A percentile compares a stretch with the other conserved stretches of the same genome.
Conservation (phyloP, 805 yeast species). For the Huiozyma naganishii region DNA sequence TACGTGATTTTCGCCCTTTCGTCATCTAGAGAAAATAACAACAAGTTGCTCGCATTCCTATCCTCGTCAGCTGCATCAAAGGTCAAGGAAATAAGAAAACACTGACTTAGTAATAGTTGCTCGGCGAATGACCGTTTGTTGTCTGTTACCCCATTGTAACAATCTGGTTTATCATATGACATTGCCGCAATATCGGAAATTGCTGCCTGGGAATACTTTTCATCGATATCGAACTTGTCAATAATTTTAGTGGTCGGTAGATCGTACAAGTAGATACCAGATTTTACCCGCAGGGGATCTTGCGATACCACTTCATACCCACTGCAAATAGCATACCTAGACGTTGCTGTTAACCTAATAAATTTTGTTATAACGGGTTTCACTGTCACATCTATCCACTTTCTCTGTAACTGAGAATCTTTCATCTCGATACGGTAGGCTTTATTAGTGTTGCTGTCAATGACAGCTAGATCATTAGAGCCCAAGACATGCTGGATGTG, state of each 20-base stretch:
- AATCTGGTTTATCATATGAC: conserved; percentile 5
- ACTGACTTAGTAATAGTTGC: conserved; percentile 26
- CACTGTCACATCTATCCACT: not conserved
- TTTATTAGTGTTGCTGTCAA: not conserved
- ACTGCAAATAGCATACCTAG: conserved; percentile 1
- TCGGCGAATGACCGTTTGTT: conserved; percentile 21
- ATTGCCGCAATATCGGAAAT: conserved; percentile 13
- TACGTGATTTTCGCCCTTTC: conserved; percentile 23
- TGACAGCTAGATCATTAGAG: not conserved
- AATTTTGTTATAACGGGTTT: not conserved
- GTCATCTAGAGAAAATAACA: conserved; percentile 30
- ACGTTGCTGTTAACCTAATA: conserved; percentile 1
- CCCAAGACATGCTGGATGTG: not conserved
- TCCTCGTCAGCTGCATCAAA: conserved; percentile 24
- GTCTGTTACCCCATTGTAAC: not conserved
- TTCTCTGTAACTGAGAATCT: not conserved
- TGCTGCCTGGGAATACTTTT: conserved; percentile 13
- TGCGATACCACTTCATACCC: conserved; percentile 4
- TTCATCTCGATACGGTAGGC: not conserved
- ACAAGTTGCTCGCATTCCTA: conserved; percentile 16
- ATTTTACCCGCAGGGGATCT: not conserved
- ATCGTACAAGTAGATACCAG: conserved; percentile 10
- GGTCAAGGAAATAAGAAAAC: conserved; percentile 29
- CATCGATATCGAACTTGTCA: conserved; percentile 6
- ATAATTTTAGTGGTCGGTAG: conserved; percentile 4